Evolutionary conservation across 768 basidiomycete genomes (phyloP), one percentile per base, ranked within the genome.

Genomic region (Candolleomyces eurysporus): DNA sequence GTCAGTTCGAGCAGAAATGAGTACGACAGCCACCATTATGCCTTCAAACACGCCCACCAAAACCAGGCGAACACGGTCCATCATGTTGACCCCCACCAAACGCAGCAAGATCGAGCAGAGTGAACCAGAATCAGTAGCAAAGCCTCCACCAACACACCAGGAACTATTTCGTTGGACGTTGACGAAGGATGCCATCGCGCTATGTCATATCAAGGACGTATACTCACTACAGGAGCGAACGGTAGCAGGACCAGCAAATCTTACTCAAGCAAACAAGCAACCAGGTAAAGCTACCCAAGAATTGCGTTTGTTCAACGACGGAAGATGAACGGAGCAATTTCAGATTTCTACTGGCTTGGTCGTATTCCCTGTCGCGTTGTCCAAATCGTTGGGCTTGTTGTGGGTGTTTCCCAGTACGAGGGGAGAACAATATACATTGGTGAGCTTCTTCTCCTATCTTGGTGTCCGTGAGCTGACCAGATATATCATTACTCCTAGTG

Each of bases 331-430:
- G 45, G 19, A 11, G 13, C 40, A 87, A 36, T 6, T 36, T 36
- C 36, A 36, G 36, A 90, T 59, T 89, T 85, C 64, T 91, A 80
- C 69, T 88, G 88, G 88, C 73, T 93, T 16, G 88, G 89, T 10
- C 74, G 85, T 17, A 78, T 88, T 1, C 91, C 91, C 3, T 92
- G 90, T 71, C 77, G 90, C 14, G 84, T 73, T 2, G 85, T 90
- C 17, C 71, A 75, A 42, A 67, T 91, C 2, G 78, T 87, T 17
- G 91, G 87, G 1, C 70, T 91, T 56, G 72, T 92, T 3, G 86
- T 92, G 1, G 90, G 84, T 2, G 71, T 89, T 7, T 79, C 82
- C 50, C 71, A 77, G 0, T 87, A 83, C 61, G 89, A 91, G 64
- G 80, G 77, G 63, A 81, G 83, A 42, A 75, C 84, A 16, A 65